Percentiles rank a stretch among this genome's conserved stretches.
These are phyloP conservation scores for Galeopsis tetrahit DNA, from an alignment of 257 asterid species.

Conservation along the genomic window DNA sequence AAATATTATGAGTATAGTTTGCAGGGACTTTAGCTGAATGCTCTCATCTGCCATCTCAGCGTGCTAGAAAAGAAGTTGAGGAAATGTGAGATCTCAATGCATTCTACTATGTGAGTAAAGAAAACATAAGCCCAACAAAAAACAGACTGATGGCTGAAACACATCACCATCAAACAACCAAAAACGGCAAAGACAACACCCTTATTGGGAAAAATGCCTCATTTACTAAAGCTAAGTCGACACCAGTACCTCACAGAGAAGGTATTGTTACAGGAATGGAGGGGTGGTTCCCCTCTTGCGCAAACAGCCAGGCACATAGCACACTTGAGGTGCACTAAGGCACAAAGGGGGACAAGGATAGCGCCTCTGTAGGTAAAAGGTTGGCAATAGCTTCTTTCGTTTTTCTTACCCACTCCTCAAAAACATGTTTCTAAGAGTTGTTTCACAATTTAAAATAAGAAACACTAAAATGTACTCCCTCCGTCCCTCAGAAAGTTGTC, in stretches of 20 bases:
- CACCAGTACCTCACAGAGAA: not conserved
- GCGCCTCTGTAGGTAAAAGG: too few species aligned
- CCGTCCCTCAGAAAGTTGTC: too few species aligned
- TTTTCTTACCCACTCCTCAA: not conserved
- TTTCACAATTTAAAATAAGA: not conserved
- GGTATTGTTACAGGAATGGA: not conserved
- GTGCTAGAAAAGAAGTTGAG: conserved; percentile 57
- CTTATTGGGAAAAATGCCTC: not conserved
- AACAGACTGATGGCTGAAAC: conserved; percentile 7
- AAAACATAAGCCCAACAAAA: conserved; percentile 14
- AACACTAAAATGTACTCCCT: not conserved
- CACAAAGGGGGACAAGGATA: not conserved
- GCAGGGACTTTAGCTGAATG: conserved; percentile 91
- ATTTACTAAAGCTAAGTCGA: conserved; percentile 2
- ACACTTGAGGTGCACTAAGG: not conserved
- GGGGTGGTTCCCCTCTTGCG: not conserved
- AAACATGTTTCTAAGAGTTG: not conserved
- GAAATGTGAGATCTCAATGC: conserved; percentile 20
- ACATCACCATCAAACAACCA: conserved; percentile 15
- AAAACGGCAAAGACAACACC: not conserved
- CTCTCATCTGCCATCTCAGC: conserved; percentile 96
- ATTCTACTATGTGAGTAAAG: conserved; percentile 11
- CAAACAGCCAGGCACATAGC: not conserved
- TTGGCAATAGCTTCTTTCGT: not conserved
- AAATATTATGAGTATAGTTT: conserved; percentile 85